phyloP scores from a whole-genome alignment of 768 basidiomycete genomes.

The Lyophyllum shimeji region DNA sequence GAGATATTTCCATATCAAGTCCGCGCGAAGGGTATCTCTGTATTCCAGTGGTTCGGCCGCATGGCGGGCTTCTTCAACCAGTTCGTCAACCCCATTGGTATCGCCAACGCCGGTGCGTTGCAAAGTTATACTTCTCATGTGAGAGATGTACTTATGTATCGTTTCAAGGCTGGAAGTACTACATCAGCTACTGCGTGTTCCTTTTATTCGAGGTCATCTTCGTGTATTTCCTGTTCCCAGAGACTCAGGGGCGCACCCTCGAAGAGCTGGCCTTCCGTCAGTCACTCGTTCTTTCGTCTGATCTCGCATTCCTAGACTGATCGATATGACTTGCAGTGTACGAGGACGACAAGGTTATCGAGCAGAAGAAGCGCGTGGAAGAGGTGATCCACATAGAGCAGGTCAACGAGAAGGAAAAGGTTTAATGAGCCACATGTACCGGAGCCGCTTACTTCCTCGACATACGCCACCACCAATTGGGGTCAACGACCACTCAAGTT shows the following conservation, averaged over 20 bases:
- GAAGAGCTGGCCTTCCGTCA: constrained; percentile 61
- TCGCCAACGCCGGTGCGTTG: constrained; percentile 42
- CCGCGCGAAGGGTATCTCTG: constrained; percentile 58
- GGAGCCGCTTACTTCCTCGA: background rate
- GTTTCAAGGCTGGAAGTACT: constrained; percentile 51
- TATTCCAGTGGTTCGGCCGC: constrained; percentile 61
- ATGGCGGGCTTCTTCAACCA: constrained; percentile 62
- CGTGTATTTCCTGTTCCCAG: constrained; percentile 63
- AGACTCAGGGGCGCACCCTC: constrained; percentile 51
- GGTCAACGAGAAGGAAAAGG: background rate
- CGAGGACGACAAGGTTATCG: constrained; percentile 39
- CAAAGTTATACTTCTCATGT: background rate
- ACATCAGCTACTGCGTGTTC: constrained; percentile 54
- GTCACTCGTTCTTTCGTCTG: constrained; percentile 18
- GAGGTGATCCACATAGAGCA: constrained; percentile 32
- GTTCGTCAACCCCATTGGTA: constrained; percentile 67
- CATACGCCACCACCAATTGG: background rate
- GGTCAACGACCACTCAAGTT: background rate
- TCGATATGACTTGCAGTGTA: constrained; percentile 30
- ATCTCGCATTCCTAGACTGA: background rate
- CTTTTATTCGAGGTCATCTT: constrained; percentile 53
- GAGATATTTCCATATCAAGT: constrained; percentile 67
- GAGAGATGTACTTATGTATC: too few species aligned
- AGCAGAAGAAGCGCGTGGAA: constrained; percentile 42
- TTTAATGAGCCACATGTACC: background rate